A percentile compares a stretch with the other conserved stretches of the same genome.
Evolutionary conservation across 1,139 yeast genomes (phyloP).

Genomic region (Meyerozyma guilliermondii): DNA sequence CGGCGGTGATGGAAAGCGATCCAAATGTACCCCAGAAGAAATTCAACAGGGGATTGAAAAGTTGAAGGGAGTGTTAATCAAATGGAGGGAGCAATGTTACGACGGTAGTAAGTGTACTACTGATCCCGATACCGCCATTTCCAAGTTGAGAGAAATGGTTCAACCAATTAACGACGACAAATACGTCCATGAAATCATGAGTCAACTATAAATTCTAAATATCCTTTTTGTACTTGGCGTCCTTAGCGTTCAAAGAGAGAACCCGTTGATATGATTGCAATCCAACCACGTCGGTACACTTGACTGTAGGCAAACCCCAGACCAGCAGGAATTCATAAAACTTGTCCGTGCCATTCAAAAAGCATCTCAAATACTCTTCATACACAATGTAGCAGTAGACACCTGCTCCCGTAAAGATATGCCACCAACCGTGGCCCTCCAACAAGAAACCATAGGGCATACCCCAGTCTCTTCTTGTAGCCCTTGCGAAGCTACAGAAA

Average conservation of each 20-base stretch:
- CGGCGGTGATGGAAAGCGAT: constrained; percentile 49
- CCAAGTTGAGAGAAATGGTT: constrained; percentile 33
- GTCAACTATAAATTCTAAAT: constrained; percentile 11
- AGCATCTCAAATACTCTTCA: constrained; percentile 64
- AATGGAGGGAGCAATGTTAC: constrained; percentile 56
- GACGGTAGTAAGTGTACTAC: constrained; percentile 27
- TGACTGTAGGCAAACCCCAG: constrained; percentile 25
- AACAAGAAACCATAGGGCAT: constrained; percentile 83
- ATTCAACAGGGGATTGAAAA: constrained; percentile 50
- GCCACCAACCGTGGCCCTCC: constrained; percentile 99
- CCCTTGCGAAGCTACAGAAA: constrained; percentile 62
- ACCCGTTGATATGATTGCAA: constrained; percentile 19
- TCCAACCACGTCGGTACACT: constrained; percentile 27
- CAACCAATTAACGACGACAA: constrained; percentile 25
- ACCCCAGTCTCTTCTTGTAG: constrained; percentile 61
- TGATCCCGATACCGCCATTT: constrained; percentile 31
- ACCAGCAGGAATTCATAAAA: constrained; percentile 40
- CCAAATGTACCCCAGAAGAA: constrained; percentile 52
- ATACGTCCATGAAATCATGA: constrained; percentile 38
- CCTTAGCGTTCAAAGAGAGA: constrained; percentile 17
- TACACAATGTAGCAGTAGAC: constrained; percentile 55
- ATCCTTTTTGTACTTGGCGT: constrained; percentile 8
- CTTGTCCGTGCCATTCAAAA: constrained; percentile 47
- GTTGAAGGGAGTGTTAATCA: constrained; percentile 50
- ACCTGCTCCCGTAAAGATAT: constrained; percentile 77